Percentiles rank a stretch among this genome's conserved stretches.
Evolutionary conservation across 495 filamentous ascomycete genomes (phyloP).

Genomic region (Neurospora terricola): DNA sequence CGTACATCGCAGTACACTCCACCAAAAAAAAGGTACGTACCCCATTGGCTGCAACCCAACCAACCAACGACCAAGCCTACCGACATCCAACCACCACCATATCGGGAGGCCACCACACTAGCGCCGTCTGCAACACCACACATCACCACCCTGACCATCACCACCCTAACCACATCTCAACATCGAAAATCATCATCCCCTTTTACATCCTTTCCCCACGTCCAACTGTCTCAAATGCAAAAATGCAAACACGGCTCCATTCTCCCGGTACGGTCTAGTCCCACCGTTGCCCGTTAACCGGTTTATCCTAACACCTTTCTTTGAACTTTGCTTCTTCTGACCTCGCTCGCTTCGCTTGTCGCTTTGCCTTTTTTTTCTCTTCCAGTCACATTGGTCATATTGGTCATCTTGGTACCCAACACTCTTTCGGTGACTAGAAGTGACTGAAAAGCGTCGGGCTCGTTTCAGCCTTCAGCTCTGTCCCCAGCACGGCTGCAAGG

Average conservation of each 20-base stretch:
- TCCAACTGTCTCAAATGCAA: neutral
- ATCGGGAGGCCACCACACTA: neutral
- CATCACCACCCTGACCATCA: too few relatives aligned
- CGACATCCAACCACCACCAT: neutral
- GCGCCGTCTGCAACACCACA: neutral
- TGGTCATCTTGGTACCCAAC: neutral
- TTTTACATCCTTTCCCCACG: neutral
- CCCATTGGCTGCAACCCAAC: neutral
- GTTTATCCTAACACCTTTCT: neutral
- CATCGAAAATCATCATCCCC: too few relatives aligned
- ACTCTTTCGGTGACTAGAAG: neutral
- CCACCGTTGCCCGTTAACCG: neutral
- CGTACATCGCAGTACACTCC: neutral
- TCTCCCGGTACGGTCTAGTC: neutral
- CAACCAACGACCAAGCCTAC: neutral
- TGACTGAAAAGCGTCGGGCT: neutral
- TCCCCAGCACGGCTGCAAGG: slow-evolving; percentile 12
- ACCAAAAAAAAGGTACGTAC: neutral
- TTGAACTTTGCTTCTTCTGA: neutral
- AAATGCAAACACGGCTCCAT: neutral
- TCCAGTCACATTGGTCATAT: neutral
- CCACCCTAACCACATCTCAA: too few relatives aligned
- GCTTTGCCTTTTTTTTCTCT: neutral
- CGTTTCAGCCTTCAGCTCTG: slow-evolving; percentile 24
- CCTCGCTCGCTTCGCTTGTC: neutral